Evolutionary conservation across 768 basidiomycete genomes (phyloP).

Genomic region (Xerocomellus dryophilus): DNA sequence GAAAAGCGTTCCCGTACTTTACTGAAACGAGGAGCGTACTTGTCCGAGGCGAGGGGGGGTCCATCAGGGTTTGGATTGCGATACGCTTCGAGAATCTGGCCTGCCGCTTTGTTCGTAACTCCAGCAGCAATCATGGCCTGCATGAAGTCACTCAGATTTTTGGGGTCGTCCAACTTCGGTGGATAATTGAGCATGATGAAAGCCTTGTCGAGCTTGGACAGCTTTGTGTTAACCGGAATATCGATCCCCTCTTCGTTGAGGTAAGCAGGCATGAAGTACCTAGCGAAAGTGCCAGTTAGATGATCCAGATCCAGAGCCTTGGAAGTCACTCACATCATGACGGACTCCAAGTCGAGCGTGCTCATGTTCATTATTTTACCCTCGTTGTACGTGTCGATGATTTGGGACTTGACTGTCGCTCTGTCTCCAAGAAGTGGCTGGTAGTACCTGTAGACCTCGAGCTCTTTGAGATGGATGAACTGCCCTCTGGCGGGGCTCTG

Average conservation of each 20-base stretch:
- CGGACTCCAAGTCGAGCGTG: not conserved
- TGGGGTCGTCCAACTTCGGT: not conserved
- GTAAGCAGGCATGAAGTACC: not conserved
- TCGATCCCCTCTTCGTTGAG: not conserved
- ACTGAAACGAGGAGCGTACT: not conserved
- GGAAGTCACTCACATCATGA: not conserved
- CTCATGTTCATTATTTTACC: not conserved
- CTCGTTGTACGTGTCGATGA: not conserved
- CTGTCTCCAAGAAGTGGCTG: not conserved
- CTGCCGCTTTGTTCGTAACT: not conserved
- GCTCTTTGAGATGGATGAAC: slow-evolving; percentile 13
- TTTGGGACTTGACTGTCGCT: not conserved
- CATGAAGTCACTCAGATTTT: not conserved
- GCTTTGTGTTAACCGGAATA: not conserved
- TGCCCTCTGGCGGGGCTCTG: slow-evolving; percentile 24
- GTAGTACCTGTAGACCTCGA: slow-evolving; percentile 1
- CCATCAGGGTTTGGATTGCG: not conserved
- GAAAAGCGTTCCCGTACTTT: not conserved
- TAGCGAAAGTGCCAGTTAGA: not conserved
- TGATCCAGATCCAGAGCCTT: not conserved
- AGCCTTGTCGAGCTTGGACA: not conserved
- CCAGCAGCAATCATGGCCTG: not conserved
- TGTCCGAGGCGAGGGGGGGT: no score
- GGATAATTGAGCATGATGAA: not conserved
- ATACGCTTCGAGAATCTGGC: not conserved